Evolutionary conservation across 345 rosid genomes (phyloP).

Genomic region (Mercurialis annua): DNA sequence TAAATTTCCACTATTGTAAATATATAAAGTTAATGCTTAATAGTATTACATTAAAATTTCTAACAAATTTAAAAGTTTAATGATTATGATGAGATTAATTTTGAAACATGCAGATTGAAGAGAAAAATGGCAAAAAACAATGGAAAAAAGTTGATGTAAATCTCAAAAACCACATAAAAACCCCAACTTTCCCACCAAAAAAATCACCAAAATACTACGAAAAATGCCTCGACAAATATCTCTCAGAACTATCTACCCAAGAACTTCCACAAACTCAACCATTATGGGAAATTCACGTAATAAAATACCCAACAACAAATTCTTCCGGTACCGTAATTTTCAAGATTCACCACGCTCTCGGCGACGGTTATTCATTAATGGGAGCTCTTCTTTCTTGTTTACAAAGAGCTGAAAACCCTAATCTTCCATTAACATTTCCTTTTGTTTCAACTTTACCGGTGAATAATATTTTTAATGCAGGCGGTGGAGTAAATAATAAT

Average conservation of each 20-base stretch:
- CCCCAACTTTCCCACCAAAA: conserved; percentile 30
- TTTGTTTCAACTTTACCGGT: conserved; percentile 10
- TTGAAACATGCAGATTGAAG: too few relatives aligned
- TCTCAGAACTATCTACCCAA: conserved; percentile 30
- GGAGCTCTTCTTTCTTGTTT: conserved; percentile 53
- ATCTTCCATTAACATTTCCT: conserved; percentile 42
- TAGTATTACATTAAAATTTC: too few relatives aligned
- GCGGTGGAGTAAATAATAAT: not conserved
- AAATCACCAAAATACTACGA: conserved; percentile 34
- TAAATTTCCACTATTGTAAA: too few relatives aligned
- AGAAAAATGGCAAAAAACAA: too few relatives aligned
- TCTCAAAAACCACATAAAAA: conserved; percentile 26
- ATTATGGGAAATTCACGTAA: conserved; percentile 50
- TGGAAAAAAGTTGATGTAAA: conserved; percentile 39
- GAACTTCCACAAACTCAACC: conserved; percentile 36
- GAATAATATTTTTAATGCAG: not conserved
- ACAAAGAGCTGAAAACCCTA: conserved; percentile 47
- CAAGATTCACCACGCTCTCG: conserved; percentile 59
- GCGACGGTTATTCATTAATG: conserved; percentile 53
- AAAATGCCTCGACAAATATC: conserved; percentile 24
- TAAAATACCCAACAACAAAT: conserved; percentile 36
- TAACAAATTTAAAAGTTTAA: too few relatives aligned
- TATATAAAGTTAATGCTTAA: too few relatives aligned
- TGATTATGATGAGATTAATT: too few relatives aligned
- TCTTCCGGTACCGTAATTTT: conserved; percentile 34